Evolutionary conservation across 441 rosid genomes (phyloP).

Genomic region (Aquilaria agallochum): DNA sequence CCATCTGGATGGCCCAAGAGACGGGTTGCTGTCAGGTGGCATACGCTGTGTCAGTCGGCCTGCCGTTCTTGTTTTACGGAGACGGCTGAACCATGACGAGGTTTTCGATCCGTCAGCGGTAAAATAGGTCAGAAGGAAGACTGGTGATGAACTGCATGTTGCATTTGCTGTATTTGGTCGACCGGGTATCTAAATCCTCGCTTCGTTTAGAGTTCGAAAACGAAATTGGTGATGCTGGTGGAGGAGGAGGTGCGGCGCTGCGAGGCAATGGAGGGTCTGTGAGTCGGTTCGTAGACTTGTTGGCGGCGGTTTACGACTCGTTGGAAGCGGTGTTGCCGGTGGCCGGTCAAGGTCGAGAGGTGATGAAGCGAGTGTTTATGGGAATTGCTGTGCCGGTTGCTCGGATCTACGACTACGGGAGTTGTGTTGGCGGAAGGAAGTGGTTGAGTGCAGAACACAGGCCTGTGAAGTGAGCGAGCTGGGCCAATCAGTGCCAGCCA

Average conservation of each 20-base stretch:
- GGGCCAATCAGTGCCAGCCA: slow-evolving; percentile 64
- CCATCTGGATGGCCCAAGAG: slow-evolving; percentile 56
- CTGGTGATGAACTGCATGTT: slow-evolving; percentile 74
- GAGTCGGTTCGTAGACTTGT: slow-evolving; percentile 64
- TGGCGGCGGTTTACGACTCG: slow-evolving; percentile 77
- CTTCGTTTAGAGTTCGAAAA: slow-evolving; percentile 51
- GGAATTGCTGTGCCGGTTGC: slow-evolving; percentile 54
- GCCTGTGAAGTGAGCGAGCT: slow-evolving; percentile 38
- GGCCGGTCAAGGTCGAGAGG: slow-evolving; percentile 40
- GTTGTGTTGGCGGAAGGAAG: slow-evolving; percentile 35
- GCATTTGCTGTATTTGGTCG: slow-evolving; percentile 60
- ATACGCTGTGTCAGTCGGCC: slow-evolving; percentile 69
- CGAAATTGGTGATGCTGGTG: slow-evolving; percentile 47
- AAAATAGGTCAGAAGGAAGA: slow-evolving; percentile 66
- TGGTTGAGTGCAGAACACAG: slow-evolving; percentile 51
- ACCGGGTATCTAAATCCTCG: slow-evolving; percentile 50
- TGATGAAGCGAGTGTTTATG: slow-evolving; percentile 60
- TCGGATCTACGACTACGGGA: slow-evolving; percentile 37
- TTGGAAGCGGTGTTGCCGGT: slow-evolving; percentile 65
- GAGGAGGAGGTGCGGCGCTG: slow-evolving; percentile 59
- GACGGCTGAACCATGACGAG: slow-evolving; percentile 47
- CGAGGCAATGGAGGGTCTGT: slow-evolving; percentile 45
- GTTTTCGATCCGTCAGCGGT: slow-evolving; percentile 41
- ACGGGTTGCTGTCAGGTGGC: slow-evolving; percentile 61
- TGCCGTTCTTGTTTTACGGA: slow-evolving; percentile 71